Base-by-base conservation (phyloP, 257 asterid species). In the Rubia yunnanensis region DNA sequence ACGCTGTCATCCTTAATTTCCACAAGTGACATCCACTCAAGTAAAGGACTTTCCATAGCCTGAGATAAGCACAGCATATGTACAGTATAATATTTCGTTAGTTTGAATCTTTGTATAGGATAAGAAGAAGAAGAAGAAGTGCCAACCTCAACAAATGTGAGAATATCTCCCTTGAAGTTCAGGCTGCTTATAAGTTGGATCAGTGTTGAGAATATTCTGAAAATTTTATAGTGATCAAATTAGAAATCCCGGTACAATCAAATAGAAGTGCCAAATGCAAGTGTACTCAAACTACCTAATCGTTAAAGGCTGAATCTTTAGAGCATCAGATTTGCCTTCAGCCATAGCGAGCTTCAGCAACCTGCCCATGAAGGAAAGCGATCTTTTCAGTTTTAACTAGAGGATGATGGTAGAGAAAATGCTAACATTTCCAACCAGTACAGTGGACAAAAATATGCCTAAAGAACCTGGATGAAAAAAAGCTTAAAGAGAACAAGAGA, bases 171-270 rank as follows among this genome's bases (percentile, higher is more conserved):
- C 79, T 74, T 78, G 58, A 56, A 74, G 73, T 72, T 71, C 72
- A 85, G 81, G 80, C 89, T 70, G 76, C 81, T 72, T 59, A 79
- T 74, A 46, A 85, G 73, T 41, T 82, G 76, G 48, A 69, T 80
- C 52, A 89, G 54, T 64, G 79, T 77, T 31, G 82, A 80, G 73
- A 85, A 77, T 61, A 83, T 69, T 78, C 95, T 89, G 89, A 78
- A 73, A 81, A 15, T 46, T 66, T 56, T 10, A 71, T 41, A 63
- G 54, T 79, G 41, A 23, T 48, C 58, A 41, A 59, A 70, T 50
- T 30, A 44, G 22, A 44, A 44, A 7, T 44, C 22, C 52, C 5
- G 52, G 52, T 44, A 15, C 20, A 44, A 44, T 44, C 48, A 44
- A 44, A 44, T 44, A 18, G 52, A 57, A 57, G 27, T 44, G 52